These are phyloP conservation scores for Silene noctiflora DNA, from an alignment of 179 eudicot species.

Conservation along the genomic window DNA sequence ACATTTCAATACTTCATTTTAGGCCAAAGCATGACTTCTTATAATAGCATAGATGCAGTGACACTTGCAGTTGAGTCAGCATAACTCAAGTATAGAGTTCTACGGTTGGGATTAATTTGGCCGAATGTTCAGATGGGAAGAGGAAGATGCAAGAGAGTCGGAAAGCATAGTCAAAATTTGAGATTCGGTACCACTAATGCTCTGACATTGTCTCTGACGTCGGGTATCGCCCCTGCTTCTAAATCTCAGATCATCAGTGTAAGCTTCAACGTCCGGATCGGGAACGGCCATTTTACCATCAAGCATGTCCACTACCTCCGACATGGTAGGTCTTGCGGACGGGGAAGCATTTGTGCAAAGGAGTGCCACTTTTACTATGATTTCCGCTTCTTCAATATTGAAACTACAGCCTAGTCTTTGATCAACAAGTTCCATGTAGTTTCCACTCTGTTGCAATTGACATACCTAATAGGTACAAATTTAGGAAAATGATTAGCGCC, in stretches of 20 bases:
- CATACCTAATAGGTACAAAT: conserved; percentile 22
- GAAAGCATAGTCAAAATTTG: conserved; percentile 19
- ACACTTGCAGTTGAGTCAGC: background rate
- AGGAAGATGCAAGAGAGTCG: conserved; percentile 18
- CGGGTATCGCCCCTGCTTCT: conserved; percentile 23
- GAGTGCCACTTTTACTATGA: conserved; percentile 30
- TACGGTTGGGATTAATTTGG: conserved; percentile 3
- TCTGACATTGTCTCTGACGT: conserved; percentile 3
- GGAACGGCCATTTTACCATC: conserved; percentile 29
- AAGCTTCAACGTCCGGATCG: conserved; percentile 23
- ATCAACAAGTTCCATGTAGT: conserved; percentile 33
- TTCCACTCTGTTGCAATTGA: conserved; percentile 28
- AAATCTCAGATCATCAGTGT: conserved; percentile 28
- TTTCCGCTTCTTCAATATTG: conserved; percentile 38
- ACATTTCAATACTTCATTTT: too few relatives aligned
- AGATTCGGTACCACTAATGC: conserved; percentile 18
- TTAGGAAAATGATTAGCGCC: background rate
- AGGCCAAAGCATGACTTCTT: too few relatives aligned
- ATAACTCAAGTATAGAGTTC: background rate
- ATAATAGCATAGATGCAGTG: background rate
- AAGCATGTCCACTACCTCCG: conserved; percentile 36
- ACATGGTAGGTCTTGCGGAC: conserved; percentile 31
- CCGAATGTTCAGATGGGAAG: conserved; percentile 5
- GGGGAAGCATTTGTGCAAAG: conserved; percentile 31
- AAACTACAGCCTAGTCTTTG: conserved; percentile 32